Conservation (phyloP, 2,329 filamentous ascomycete genomes). For the Xylariaceae sp. region DNA sequence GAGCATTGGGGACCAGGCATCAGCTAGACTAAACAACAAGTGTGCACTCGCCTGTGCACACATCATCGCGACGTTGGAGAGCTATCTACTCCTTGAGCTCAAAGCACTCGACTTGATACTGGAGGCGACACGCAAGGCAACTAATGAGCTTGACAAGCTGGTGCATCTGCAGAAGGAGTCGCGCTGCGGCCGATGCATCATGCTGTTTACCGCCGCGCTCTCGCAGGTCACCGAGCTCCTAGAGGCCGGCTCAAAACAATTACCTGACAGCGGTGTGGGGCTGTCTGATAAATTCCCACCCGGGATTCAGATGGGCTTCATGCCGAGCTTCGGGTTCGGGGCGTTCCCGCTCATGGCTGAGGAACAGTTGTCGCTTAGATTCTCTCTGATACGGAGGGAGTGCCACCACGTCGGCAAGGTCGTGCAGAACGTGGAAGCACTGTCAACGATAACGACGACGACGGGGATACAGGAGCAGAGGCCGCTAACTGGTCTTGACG, state of each 20-base stretch:
- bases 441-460: background rate
- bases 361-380: background rate
- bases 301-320: background rate
- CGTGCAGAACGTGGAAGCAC: background rate
- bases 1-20: background rate
- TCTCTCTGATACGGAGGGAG: background rate
- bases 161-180: background rate
- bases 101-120: background rate
- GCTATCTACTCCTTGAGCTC: background rate
- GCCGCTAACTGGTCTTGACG: background rate
- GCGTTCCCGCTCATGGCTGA: background rate
- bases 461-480: background rate
- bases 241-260: background rate
- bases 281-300: background rate
- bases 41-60: background rate
- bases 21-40: background rate
- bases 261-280: background rate
- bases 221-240: background rate
- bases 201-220: background rate
- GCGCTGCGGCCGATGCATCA: background rate
- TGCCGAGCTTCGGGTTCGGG: background rate
- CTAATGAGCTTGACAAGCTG: background rate
- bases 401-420: background rate
- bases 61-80: background rate
- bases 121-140: background rate